Conservation (phyloP, 2,329 filamentous ascomycete genomes). For the Dactylellina drechsleri region DNA sequence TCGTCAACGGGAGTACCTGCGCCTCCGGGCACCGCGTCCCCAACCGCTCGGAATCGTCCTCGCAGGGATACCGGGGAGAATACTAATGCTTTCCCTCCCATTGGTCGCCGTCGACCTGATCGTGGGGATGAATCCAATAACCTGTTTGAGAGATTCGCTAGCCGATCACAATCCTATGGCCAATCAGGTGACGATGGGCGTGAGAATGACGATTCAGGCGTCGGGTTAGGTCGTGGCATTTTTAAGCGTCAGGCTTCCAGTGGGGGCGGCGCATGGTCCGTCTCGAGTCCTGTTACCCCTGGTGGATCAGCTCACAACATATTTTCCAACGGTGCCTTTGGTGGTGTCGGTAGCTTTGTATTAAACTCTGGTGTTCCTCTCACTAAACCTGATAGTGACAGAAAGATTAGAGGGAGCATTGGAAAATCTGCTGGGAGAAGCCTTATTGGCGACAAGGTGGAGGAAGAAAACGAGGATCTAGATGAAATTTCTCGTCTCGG, state of each 20-base stretch:
- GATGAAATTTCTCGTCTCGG: conserved; percentile 78
- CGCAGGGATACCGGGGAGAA: conserved; percentile 82
- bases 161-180: conserved; percentile 31
- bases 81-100: conserved; percentile 68
- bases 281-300: conserved; percentile 66
- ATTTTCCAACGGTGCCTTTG: conserved; percentile 73
- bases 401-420: conserved; percentile 72
- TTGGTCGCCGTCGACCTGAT: conserved; percentile 65
- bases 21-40: conserved; percentile 76
- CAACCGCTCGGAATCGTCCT: conserved; percentile 77
- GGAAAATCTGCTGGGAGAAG: conserved; percentile 87
- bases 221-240: conserved; percentile 62
- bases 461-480: conserved; percentile 66
- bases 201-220: conserved; percentile 51
- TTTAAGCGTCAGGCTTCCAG: conserved; percentile 65
- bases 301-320: conserved; percentile 79
- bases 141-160: conserved; percentile 39
- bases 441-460: conserved; percentile 61
- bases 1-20: conserved; percentile 80
- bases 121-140: conserved; percentile 59
- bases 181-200: conserved; percentile 54
- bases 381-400: conserved; percentile 76
- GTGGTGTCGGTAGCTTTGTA: conserved; percentile 69
- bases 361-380: conserved; percentile 69
- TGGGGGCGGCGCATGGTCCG: conserved; percentile 66